Percentiles rank a stretch among this genome's conserved stretches.
These are phyloP conservation scores for Cordyceps farinosa DNA, from an alignment of 2,329 filamentous ascomycete species.

Conservation along the genomic window DNA sequence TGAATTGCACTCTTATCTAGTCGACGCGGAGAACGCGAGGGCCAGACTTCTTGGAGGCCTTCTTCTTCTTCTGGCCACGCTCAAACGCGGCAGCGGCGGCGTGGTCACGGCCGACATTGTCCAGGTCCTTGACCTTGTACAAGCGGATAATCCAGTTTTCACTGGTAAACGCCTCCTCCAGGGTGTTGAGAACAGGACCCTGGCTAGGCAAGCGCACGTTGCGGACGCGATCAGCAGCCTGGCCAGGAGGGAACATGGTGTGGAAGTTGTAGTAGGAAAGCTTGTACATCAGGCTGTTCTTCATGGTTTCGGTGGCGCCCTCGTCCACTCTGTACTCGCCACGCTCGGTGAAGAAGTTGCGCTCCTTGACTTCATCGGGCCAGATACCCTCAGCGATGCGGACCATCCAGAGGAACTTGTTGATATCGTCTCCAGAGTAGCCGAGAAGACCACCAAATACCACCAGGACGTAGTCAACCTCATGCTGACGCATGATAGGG, in stretches of 20 bases:
- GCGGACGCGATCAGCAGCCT: constrained; percentile 87
- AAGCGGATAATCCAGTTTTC: constrained; percentile 99
- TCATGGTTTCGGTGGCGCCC: constrained; percentile 94
- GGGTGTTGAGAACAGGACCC: constrained; percentile 77
- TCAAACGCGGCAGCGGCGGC: constrained; percentile 66
- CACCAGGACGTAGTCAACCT: constrained; percentile 97
- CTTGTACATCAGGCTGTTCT: constrained; percentile 99
- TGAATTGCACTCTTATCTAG: constrained; percentile 38
- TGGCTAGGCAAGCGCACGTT: constrained; percentile 75
- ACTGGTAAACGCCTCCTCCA: constrained; percentile 97
- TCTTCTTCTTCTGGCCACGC: constrained; percentile 80
- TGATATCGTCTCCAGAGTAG: constrained; percentile 98
- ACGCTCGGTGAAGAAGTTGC: constrained; percentile 88
- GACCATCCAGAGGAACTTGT: constrained; percentile 99
- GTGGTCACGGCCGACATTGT: constrained; percentile 92
- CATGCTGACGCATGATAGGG: constrained; percentile 95
- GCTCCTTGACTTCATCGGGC: constrained; percentile 98
- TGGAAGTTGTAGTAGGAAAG: constrained; percentile 99
- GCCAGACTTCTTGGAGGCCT: constrained; percentile 67
- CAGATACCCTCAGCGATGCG: constrained; percentile 98
- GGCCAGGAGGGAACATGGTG: constrained; percentile 83
- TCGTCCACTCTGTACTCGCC: constrained; percentile 95
- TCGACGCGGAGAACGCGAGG: constrained; percentile 69
- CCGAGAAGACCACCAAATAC: constrained; percentile 95
- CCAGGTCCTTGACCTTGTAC: constrained; percentile 98